These are phyloP conservation scores for Allomyces macrogynus DNA, from an alignment of 192 early-diverging fungal genomes.

Conservation along the genomic window DNA sequence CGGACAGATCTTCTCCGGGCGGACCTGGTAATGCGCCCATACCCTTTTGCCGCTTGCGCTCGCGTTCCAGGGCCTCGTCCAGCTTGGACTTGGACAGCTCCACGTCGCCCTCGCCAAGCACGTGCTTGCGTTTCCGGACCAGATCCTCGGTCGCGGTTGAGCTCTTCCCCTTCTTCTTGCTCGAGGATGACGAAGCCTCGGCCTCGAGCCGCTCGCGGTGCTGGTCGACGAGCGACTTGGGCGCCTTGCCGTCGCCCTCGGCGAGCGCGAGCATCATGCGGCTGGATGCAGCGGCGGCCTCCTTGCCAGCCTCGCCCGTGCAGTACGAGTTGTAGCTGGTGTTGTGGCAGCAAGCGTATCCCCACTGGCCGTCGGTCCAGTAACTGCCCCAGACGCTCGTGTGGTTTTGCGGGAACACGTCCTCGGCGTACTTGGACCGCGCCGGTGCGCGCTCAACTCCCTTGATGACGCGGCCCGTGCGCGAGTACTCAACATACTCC, in stretches of 20 bases:
- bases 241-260: neutral
- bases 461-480: slow-evolving; percentile 67
- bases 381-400: slow-evolving; percentile 80
- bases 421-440: slow-evolving; percentile 78
- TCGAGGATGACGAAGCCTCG: neutral
- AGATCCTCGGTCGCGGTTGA: slow-evolving; percentile 6
- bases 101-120: slow-evolving; percentile 35
- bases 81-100: slow-evolving; percentile 29
- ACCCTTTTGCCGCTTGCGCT: slow-evolving; percentile 11
- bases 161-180: slow-evolving; percentile 12
- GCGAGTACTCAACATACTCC: slow-evolving; percentile 89
- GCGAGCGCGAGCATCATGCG: neutral
- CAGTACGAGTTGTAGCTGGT: slow-evolving; percentile 71
- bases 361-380: slow-evolving; percentile 90
- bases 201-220: slow-evolving; percentile 6
- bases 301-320: slow-evolving; percentile 52
- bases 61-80: slow-evolving; percentile 23
- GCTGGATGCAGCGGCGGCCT: slow-evolving; percentile 8
- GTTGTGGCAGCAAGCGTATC: slow-evolving; percentile 81
- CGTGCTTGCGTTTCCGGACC: slow-evolving; percentile 10
- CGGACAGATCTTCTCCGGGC: slow-evolving; percentile 23
- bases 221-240: slow-evolving; percentile 13
- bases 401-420: slow-evolving; percentile 70
- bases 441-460: slow-evolving; percentile 59
- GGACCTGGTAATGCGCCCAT: slow-evolving; percentile 5